These are phyloP conservation scores for Talaromyces ruber DNA, from an alignment of 495 filamentous ascomycete species.

Conservation along the genomic window DNA sequence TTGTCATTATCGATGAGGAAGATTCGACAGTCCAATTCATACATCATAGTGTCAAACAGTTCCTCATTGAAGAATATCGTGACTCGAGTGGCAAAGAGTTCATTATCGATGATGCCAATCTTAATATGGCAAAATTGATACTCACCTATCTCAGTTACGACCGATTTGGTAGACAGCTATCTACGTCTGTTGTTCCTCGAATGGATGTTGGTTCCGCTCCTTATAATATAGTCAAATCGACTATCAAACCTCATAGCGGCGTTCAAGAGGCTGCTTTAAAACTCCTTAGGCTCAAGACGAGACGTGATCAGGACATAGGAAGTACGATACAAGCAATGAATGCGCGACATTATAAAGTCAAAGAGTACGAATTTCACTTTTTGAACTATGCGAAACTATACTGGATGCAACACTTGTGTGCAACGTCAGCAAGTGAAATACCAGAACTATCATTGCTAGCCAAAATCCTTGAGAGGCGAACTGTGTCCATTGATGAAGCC, in stretches of 20 bases:
- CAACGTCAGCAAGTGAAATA: background rate
- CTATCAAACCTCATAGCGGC: background rate
- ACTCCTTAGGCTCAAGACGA: background rate
- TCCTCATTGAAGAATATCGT: slow-evolving; percentile 19
- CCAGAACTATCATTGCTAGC: background rate
- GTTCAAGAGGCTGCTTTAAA: background rate
- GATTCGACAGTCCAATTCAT: slow-evolving; percentile 26
- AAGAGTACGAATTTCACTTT: background rate
- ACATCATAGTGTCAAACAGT: slow-evolving; percentile 36
- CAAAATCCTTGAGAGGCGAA: background rate
- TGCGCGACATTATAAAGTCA: background rate
- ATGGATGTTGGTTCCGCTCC: background rate
- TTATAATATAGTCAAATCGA: background rate
- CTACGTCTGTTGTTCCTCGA: background rate
- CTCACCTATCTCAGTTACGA: slow-evolving; percentile 34
- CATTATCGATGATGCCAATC: slow-evolving; percentile 14
- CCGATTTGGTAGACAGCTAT: background rate
- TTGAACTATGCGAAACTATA: background rate
- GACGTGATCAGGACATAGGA: background rate
- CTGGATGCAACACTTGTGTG: background rate
- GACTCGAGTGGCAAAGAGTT: slow-evolving; percentile 12
- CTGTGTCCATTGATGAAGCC: background rate
- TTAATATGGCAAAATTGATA: slow-evolving; percentile 23
- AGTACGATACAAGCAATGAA: background rate
- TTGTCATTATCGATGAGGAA: slow-evolving; percentile 38